Percentiles rank a stretch among this genome's conserved stretches.
Conservation (phyloP, 1,284 basidiomycete genomes). For the Cronartium ribicola region DNA sequence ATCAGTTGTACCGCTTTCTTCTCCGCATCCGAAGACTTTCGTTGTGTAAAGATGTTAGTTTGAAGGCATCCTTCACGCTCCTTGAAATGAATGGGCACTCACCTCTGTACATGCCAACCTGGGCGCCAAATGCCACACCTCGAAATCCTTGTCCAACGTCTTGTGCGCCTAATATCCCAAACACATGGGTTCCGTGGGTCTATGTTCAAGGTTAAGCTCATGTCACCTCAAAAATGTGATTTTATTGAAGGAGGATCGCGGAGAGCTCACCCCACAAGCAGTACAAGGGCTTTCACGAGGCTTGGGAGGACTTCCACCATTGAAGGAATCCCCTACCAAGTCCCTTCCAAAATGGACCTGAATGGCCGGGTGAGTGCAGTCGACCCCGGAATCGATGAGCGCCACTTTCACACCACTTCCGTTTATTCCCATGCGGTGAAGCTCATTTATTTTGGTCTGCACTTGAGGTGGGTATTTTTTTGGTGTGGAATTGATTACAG, state of each 20-base stretch:
- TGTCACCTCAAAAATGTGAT: background rate
- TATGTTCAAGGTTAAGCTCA: background rate
- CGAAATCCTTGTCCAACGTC: slow-evolving; percentile 16
- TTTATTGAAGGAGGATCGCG: background rate
- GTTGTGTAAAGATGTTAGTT: background rate
- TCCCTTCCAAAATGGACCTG: slow-evolving; percentile 63
- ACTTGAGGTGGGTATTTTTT: slow-evolving; percentile 53
- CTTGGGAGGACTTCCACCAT: background rate
- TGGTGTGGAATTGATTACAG: background rate
- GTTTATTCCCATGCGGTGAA: slow-evolving; percentile 57
- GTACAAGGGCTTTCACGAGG: slow-evolving; percentile 23
- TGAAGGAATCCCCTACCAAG: slow-evolving; percentile 52
- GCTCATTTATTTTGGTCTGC: slow-evolving; percentile 58
- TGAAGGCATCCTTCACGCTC: no score
- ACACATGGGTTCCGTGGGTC: slow-evolving; percentile 19
- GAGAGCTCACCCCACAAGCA: slow-evolving; percentile 24
- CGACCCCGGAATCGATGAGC: slow-evolving; percentile 56
- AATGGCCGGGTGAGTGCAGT: slow-evolving; percentile 63
- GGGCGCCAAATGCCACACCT: slow-evolving; percentile 13
- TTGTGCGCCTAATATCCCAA: slow-evolving; percentile 12
- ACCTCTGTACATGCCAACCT: slow-evolving; percentile 15
- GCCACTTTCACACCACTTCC: slow-evolving; percentile 59
- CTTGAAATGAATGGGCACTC: no score
- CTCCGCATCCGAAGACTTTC: slow-evolving; percentile 22
- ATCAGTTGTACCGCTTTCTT: background rate